phyloP scores from a whole-genome alignment of 768 basidiomycete species.

The Tulasnella sp. region DNA sequence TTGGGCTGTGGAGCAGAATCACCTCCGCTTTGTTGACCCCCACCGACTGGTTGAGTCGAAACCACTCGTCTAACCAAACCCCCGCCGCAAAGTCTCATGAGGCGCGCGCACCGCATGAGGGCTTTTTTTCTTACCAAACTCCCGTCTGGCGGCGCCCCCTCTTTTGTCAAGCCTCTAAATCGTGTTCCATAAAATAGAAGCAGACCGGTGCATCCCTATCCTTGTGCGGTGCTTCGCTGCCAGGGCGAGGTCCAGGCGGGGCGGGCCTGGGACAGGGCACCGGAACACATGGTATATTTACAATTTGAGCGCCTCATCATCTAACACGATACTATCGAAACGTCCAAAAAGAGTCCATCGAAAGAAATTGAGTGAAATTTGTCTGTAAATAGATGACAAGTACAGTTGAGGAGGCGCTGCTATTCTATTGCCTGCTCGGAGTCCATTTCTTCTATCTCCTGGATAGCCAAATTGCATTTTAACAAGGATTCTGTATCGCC shows the following conservation, averaged over 20 bases:
- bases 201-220: no score
- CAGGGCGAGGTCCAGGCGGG: not conserved
- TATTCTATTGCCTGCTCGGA: not conserved
- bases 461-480: not conserved
- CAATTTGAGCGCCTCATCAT: no score
- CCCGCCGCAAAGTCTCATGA: not conserved
- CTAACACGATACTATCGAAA: not conserved
- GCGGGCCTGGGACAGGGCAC: not conserved
- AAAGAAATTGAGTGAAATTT: not conserved
- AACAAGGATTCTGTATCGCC: not conserved
- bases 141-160: not conserved
- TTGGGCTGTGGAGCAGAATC: not conserved
- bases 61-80: not conserved
- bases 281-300: no score
- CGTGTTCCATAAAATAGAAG: not conserved
- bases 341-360: not conserved
- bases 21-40: not conserved
- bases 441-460: not conserved
- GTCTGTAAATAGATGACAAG: not conserved
- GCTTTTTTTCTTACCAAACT: not conserved
- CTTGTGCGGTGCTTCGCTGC: not conserved
- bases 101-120: not conserved
- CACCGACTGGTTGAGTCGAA: not conserved
- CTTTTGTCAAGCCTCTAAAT: not conserved
- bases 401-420: not conserved